Evolutionary conservation across 192 early-diverging fungal genomes (phyloP).

Genomic region (Linnemannia elongata): DNA sequence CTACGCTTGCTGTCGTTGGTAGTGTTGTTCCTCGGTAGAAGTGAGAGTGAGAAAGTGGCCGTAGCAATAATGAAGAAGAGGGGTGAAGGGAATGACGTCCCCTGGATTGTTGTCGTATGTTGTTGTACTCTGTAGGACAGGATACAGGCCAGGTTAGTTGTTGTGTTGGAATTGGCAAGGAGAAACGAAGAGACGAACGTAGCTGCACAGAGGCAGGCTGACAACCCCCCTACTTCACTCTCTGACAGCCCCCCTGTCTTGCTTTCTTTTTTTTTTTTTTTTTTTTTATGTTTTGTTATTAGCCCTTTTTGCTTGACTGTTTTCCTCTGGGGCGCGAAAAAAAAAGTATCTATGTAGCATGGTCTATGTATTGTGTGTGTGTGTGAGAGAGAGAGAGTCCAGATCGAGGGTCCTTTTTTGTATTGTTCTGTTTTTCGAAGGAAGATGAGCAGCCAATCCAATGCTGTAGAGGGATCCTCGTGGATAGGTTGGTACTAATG

Average conservation of each 20-base stretch:
- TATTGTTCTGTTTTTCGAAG: not conserved
- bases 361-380: not conserved
- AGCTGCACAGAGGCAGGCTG: not conserved
- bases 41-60: too few species aligned
- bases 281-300: too few species aligned
- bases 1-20: too few species aligned
- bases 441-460: not conserved
- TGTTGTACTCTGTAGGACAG: not conserved
- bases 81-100: not conserved
- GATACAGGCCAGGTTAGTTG: not conserved
- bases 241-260: too few species aligned
- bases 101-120: not conserved
- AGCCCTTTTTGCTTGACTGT: not conserved
- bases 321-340: not conserved
- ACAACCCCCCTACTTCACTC: not conserved
- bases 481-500: not conserved
- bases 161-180: not conserved
- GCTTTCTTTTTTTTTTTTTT: too few species aligned
- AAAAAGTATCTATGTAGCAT: not conserved
- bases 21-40: not conserved
- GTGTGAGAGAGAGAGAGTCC: not conserved
- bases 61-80: not conserved
- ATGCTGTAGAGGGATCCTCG: not conserved
- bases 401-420: constrained; percentile 1
- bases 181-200: too few species aligned